Conservation (phyloP, 306 rosid species). For the Ammopiptanthus mongolicus region DNA sequence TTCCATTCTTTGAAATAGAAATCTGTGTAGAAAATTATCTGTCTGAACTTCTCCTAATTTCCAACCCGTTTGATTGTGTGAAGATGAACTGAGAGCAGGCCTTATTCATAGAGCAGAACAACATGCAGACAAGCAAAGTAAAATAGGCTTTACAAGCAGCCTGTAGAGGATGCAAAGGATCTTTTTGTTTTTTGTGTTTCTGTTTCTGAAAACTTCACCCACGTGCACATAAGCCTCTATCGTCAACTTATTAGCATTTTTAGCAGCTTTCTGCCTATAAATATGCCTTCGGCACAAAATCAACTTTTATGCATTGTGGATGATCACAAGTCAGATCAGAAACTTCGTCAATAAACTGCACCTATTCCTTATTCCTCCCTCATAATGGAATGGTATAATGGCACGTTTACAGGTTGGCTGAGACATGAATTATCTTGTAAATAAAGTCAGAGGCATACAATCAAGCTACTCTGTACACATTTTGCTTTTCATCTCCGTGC, state of each 20-base stretch:
- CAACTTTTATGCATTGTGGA: background rate
- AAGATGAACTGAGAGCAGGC: slow-evolving; percentile 5
- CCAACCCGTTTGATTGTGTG: slow-evolving; percentile 1
- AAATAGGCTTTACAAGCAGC: slow-evolving; percentile 37
- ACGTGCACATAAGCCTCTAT: slow-evolving; percentile 17
- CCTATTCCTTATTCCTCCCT: background rate
- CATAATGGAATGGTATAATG: background rate
- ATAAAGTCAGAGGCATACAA: background rate
- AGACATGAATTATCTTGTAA: background rate
- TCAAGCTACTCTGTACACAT: background rate
- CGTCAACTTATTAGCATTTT: slow-evolving; percentile 27
- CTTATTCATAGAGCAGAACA: slow-evolving; percentile 20
- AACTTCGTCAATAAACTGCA: background rate
- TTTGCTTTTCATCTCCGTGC: background rate
- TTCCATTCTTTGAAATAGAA: slow-evolving; percentile 18
- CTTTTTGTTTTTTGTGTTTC: background rate
- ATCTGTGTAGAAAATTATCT: background rate
- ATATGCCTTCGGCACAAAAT: slow-evolving; percentile 2
- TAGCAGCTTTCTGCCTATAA: background rate
- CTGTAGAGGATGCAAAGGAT: slow-evolving; percentile 49
- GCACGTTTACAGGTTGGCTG: background rate
- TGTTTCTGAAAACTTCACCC: background rate
- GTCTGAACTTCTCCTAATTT: background rate
- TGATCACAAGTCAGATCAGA: background rate
- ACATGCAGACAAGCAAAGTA: slow-evolving; percentile 35